These are phyloP conservation scores for Aspergillus amoenus DNA, from an alignment of 2,329 filamentous ascomycete genomes.

Conservation along the genomic window DNA sequence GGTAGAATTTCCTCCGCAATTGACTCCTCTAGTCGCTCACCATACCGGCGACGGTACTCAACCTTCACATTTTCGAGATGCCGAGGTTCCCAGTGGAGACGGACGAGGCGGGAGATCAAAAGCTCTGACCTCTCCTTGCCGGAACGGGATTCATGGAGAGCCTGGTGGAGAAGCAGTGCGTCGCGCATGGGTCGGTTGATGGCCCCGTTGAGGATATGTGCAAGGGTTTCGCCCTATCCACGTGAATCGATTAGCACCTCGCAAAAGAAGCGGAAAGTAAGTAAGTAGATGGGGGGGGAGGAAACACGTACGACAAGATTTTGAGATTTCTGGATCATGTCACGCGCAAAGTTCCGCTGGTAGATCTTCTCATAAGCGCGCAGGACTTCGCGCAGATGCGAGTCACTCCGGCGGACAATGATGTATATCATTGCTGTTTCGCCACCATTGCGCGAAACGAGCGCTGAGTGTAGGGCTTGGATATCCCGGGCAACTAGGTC, in stretches of 20 bases:
- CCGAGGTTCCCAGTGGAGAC: conserved; percentile 86
- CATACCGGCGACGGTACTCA: conserved; percentile 78
- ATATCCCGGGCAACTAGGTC: conserved; percentile 69
- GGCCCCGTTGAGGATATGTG: conserved; percentile 92
- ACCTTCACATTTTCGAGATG: conserved; percentile 78
- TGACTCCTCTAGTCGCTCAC: conserved; percentile 70
- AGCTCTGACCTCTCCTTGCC: conserved; percentile 77
- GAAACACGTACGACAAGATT: conserved; percentile 79
- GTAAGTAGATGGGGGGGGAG: not conserved
- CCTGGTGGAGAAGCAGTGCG: conserved; percentile 85
- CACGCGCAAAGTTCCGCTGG: conserved; percentile 78
- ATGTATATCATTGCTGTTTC: conserved; percentile 86
- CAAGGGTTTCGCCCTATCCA: conserved; percentile 81
- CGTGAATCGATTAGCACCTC: not conserved
- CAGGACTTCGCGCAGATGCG: conserved; percentile 78
- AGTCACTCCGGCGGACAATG: conserved; percentile 75
- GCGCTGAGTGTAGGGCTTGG: conserved; percentile 67
- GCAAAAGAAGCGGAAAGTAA: not conserved
- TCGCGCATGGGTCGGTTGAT: conserved; percentile 95
- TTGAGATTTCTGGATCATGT: conserved; percentile 81
- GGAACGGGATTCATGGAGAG: conserved; percentile 70
- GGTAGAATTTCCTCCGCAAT: conserved; percentile 74
- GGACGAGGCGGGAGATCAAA: conserved; percentile 81
- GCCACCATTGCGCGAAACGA: conserved; percentile 71
- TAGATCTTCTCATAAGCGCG: conserved; percentile 72